A percentile compares a stretch with the other conserved stretches of the same genome.
Conservation (phyloP, 2,329 filamentous ascomycete genomes). For the Trichophaea hybrida region DNA sequence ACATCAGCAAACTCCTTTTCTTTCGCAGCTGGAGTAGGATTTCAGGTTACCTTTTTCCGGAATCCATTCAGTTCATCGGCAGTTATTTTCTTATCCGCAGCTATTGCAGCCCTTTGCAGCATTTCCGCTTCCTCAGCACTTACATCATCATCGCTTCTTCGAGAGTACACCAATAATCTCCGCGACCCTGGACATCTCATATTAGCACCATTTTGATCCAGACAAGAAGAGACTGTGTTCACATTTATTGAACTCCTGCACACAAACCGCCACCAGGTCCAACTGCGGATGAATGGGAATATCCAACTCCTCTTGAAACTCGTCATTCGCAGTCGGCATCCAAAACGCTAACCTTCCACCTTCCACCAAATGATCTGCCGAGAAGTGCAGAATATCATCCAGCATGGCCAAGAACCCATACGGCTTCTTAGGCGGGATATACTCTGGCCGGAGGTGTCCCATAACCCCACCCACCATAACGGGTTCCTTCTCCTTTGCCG, state of each 20-base stretch:
- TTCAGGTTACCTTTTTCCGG: constrained; percentile 37
- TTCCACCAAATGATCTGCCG: constrained; percentile 60
- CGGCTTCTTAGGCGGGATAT: constrained; percentile 74
- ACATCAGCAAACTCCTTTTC: neutral
- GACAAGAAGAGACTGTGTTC: constrained; percentile 26
- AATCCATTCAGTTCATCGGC: constrained; percentile 58
- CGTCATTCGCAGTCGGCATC: constrained; percentile 84
- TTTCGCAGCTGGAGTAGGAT: neutral
- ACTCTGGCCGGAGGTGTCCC: constrained; percentile 55
- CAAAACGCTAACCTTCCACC: constrained; percentile 76
- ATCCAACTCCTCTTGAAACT: constrained; percentile 50
- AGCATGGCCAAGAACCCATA: constrained; percentile 88
- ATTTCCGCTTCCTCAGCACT: constrained; percentile 17
- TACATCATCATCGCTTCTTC: constrained; percentile 45
- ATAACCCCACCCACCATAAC: constrained; percentile 55
- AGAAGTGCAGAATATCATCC: constrained; percentile 76
- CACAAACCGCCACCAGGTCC: constrained; percentile 58
- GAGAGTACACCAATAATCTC: constrained; percentile 70
- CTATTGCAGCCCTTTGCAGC: constrained; percentile 18
- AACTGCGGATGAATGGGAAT: constrained; percentile 65
- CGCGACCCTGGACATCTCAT: constrained; percentile 53
- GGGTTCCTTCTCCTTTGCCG: constrained; percentile 40
- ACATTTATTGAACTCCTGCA: constrained; percentile 86
- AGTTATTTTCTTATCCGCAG: constrained; percentile 33
- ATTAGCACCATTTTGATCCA: constrained; percentile 12